Evolutionary conservation across 2,329 filamentous ascomycete genomes (phyloP), one percentile per base, ranked within the genome.

Genomic region (Neospermospora avenae): DNA sequence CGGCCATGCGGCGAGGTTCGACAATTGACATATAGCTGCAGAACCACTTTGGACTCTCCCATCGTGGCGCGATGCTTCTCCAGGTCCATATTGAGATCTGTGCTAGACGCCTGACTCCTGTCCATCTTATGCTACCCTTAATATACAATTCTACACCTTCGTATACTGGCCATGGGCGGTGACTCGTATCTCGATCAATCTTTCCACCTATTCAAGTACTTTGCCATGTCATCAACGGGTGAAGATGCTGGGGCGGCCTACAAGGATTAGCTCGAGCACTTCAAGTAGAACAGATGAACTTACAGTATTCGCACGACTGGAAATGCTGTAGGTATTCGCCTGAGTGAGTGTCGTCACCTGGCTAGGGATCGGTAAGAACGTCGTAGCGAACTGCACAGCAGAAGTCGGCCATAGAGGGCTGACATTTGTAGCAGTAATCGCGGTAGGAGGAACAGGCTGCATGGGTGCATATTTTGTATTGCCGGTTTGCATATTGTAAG

Each of bases 401-500:
- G 72, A 75, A 4, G 72, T 74, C 39, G 75, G 73, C 58, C 70
- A 74, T 25, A 72, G 68, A 52, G 71, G 74, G 24, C 63, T 65
- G n/a, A 70, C 71, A 14, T 71, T 71, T 16, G 72, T 74, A n/a
- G 72, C 73, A 31, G 72, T 75, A 46, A 77, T 77, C 1, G 62
- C 65, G 8, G 71, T 73, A n/a, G 67, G 67, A 22, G 74, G 74
- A 45, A 73, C 65, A 28, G 70, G 70, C 61, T 76, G 74, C 74
- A 77, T 76, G 14, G 74, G 74, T 46, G 75, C 75, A 61, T 76
- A 77, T 67, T 68, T 72, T 2, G 70, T 73, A 16, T 62, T 56
- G 2, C 74, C 75, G 10, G 71, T 73, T 63, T 77, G 74, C 41
- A 71, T 48, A 49, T 67, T 70, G 57, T 73, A 77, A 18, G 74